Percentiles rank a stretch among this genome's conserved stretches.
phyloP scores from a whole-genome alignment of 495 filamentous ascomycete species.

The Pseudomonodictys pantanalensis region DNA sequence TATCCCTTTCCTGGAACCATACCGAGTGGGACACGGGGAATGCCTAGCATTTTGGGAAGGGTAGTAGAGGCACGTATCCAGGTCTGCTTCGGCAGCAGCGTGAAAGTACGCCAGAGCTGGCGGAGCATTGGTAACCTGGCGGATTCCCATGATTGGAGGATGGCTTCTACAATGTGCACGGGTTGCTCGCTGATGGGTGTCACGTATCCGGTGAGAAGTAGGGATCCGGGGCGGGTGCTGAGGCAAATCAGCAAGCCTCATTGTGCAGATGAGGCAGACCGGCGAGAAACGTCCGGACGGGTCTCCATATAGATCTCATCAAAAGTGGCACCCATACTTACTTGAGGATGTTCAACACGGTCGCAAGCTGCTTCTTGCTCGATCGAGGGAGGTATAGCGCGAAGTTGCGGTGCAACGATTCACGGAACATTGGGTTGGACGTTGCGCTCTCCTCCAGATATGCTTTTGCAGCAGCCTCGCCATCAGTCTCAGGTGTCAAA shows the following conservation, averaged over 20 bases:
- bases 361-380: slow-evolving; percentile 24
- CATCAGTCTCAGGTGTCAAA: slow-evolving; percentile 13
- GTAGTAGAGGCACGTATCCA: slow-evolving; percentile 62
- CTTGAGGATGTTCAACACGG: slow-evolving; percentile 36
- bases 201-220: slow-evolving; percentile 40
- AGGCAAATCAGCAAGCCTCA: background rate
- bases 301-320: no score
- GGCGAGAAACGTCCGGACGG: background rate
- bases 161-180: slow-evolving; percentile 33
- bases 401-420: slow-evolving; percentile 22
- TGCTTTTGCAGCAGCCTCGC: slow-evolving; percentile 18
- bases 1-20: slow-evolving; percentile 58
- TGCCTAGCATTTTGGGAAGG: slow-evolving; percentile 57
- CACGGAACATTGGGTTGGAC: slow-evolving; percentile 33
- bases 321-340: no score
- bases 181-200: slow-evolving; percentile 37
- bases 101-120: slow-evolving; percentile 33
- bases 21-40: slow-evolving; percentile 58
- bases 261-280: no score
- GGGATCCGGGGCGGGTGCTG: slow-evolving; percentile 32
- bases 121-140: slow-evolving; percentile 35
- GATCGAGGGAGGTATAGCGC: slow-evolving; percentile 29
- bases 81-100: slow-evolving; percentile 39
- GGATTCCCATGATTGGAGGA: slow-evolving; percentile 35
- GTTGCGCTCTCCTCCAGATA: slow-evolving; percentile 37